Evolutionary conservation across 371 early-diverging fungal genomes (phyloP), one percentile per base, ranked within the genome.

Genomic region (Apophysomyces ossiformis): DNA sequence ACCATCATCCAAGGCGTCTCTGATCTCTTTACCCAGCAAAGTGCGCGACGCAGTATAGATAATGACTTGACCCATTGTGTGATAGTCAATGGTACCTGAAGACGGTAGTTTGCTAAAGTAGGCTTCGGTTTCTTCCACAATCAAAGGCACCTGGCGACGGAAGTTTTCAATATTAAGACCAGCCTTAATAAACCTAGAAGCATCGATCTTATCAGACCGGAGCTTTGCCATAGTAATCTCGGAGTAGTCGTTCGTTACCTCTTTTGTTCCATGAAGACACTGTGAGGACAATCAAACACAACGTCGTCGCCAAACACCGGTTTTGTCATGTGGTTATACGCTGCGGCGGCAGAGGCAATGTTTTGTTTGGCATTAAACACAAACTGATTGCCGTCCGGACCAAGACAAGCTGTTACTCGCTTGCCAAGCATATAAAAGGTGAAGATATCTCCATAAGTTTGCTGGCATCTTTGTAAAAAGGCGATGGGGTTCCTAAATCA

Each of bases 221-320:
- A 63, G 7, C 8, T 13, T n/a, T 37, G 32, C 1, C 32, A 26
- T 26, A 7, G 3, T 26, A 15, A 26, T 26, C 12, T 60, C 41
- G 4, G 41, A 41, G 41, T 13, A 5, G 1, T 13, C 11, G 41
- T 13, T n/a, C 39, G 63, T 12, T 79, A 89, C 90, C 83, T 92
- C 83, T 98, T 98, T 82, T 98, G 98, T 78, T 98, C 97, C 95
- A 98, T 96, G 70, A 98, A 89, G 61, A 93, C 83, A 64, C 87
- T 71, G 81, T 97, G 96, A 32, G 91, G 92, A 60, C 93, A 94
- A 83, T 97, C 98, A 82, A 97, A 98, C 16, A 97, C 97, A 37
- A 97, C 97, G 37, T 92, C 95, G 67, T 81, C 85, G 60, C 98
- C 98, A 82, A 98, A 98, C 38, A 97, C 97, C n/a, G 95, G 94